Conservation (phyloP, 495 filamentous ascomycete species). For the Neurospora cerealis region DNA sequence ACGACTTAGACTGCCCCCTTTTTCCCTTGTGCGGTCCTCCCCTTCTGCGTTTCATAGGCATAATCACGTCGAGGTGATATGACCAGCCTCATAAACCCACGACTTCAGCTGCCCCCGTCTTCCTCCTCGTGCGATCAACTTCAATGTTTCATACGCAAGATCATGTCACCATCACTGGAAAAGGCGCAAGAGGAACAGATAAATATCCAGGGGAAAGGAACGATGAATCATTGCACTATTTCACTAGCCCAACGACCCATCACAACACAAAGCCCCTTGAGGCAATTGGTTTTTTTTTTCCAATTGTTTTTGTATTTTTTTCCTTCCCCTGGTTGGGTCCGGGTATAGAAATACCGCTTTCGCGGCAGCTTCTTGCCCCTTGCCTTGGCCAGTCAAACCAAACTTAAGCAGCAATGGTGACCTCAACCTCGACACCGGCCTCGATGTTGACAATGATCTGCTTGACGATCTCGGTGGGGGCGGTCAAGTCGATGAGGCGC, state of each 20-base stretch:
- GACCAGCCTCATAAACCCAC: neutral
- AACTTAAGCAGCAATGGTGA: conserved; percentile 92
- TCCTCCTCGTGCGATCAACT: neutral
- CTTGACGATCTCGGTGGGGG: conserved; percentile 98
- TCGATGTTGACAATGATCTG: conserved; percentile 99
- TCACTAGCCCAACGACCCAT: neutral
- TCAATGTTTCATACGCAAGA: neutral
- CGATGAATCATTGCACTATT: neutral
- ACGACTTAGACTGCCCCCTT: neutral
- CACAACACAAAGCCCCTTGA: neutral
- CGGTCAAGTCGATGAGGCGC: conserved; percentile 75
- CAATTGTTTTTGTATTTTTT: conserved; percentile 2
- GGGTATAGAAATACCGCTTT: neutral
- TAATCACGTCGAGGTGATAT: neutral
- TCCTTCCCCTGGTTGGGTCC: neutral
- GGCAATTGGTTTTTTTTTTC: neutral
- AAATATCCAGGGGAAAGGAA: neutral
- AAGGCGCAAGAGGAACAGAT: neutral
- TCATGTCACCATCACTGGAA: neutral
- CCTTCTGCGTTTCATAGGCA: neutral
- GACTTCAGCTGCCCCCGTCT: neutral
- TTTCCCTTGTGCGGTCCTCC: neutral
- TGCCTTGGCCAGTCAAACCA: neutral
- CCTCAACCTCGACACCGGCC: conserved; percentile 99
- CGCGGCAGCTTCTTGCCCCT: neutral